phyloP scores from a whole-genome alignment of 805 yeast genomes.

The Ogataea dorogensis region DNA sequence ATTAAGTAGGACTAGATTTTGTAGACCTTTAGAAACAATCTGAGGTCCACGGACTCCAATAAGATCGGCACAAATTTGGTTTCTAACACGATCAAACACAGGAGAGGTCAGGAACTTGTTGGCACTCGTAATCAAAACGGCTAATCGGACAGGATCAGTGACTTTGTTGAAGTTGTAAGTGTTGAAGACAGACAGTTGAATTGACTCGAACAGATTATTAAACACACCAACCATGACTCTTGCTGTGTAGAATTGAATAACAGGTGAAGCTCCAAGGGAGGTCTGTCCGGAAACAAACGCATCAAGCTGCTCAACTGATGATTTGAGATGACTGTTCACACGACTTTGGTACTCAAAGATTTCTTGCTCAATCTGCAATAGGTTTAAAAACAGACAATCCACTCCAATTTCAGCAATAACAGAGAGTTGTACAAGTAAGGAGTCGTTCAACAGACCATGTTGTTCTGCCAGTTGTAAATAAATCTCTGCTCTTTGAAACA shows the following conservation, averaged over 20 bases:
- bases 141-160: slow-evolving; percentile 35
- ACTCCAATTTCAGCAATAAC: slow-evolving; percentile 6
- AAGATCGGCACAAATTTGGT: slow-evolving; percentile 61
- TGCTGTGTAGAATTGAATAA: slow-evolving; percentile 4
- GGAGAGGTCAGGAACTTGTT: slow-evolving; percentile 37
- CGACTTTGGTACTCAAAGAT: background rate
- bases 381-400: slow-evolving; percentile 6
- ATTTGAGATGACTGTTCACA: slow-evolving; percentile 3
- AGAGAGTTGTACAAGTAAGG: slow-evolving; percentile 13
- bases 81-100: slow-evolving; percentile 52
- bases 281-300: too few species aligned
- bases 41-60: slow-evolving; percentile 49
- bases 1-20: slow-evolving; percentile 47
- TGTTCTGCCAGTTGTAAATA: slow-evolving; percentile 3
- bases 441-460: slow-evolving; percentile 11
- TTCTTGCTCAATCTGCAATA: background rate
- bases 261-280: slow-evolving; percentile 1
- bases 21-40: slow-evolving; percentile 43
- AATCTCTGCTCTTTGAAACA: slow-evolving; percentile 8
- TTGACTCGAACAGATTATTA: slow-evolving; percentile 24
- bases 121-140: slow-evolving; percentile 36
- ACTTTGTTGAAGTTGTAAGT: slow-evolving; percentile 33
- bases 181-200: slow-evolving; percentile 20
- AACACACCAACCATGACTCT: slow-evolving; percentile 1
- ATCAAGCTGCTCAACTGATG: too few species aligned